Evolutionary conservation across 164 flowering plant genomes (phyloP).

Genomic region (Platanus orientalis): DNA sequence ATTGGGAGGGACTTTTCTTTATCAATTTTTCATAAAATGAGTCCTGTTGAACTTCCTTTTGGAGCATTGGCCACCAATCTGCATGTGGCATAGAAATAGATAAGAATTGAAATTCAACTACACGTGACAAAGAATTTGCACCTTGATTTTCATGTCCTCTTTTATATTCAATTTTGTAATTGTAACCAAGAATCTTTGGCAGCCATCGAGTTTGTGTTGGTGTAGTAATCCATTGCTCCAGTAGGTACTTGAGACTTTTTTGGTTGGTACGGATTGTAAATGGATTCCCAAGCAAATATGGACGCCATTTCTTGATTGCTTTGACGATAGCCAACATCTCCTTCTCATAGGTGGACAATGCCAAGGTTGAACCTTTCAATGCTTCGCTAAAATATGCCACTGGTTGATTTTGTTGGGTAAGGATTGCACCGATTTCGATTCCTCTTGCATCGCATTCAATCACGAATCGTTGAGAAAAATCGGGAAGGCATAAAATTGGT

Average conservation of each 20-base stretch:
- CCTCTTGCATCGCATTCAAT: not conserved
- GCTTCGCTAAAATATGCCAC: constrained; percentile 2
- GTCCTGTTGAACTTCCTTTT: constrained; percentile 6
- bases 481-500: constrained; percentile 8
- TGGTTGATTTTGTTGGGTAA: not conserved
- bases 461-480: constrained; percentile 1
- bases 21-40: constrained; percentile 2
- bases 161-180: not conserved
- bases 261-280: constrained; percentile 5
- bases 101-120: constrained; percentile 5
- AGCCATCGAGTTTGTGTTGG: not conserved
- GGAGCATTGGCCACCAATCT: constrained; percentile 11
- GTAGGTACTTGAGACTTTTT: constrained; percentile 4
- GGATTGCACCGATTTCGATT: constrained; percentile 1
- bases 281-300: not conserved
- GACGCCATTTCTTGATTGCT: not conserved
- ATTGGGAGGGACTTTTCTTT: not conserved
- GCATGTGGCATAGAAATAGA: constrained; percentile 2
- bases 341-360: constrained; percentile 7
- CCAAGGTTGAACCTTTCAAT: not conserved
- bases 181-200: not conserved
- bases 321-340: constrained; percentile 7
- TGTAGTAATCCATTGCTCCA: constrained; percentile 1
- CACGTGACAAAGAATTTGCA: constrained; percentile 6
- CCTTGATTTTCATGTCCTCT: constrained; percentile 2